Conservation (phyloP, 108 stramenopile genomes). For the Fragilariopsis cylindrus region DNA sequence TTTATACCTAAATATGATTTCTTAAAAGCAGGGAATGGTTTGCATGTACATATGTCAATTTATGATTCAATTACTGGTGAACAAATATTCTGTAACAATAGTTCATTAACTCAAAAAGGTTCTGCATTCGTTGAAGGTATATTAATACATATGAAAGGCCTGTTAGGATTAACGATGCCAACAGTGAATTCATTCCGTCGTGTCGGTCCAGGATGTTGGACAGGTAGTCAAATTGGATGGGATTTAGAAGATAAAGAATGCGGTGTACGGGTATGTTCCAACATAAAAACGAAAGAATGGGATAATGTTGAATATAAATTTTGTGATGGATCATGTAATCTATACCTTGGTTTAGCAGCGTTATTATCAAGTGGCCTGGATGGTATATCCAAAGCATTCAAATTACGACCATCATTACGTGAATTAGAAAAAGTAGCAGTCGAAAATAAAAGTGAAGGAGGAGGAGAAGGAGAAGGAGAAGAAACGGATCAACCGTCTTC, state of each 20-base stretch:
- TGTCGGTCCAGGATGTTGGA: conserved; percentile 84
- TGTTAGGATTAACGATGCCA: conserved; percentile 71
- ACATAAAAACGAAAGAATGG: conserved; percentile 37
- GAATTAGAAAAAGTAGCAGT: background rate
- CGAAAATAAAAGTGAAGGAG: background rate
- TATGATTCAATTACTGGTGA: conserved; percentile 28
- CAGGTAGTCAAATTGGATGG: conserved; percentile 69
- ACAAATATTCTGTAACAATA: conserved; percentile 39
- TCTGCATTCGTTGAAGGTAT: conserved; percentile 79
- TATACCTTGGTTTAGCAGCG: conserved; percentile 68
- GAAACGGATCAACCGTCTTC: background rate
- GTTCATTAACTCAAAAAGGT: conserved; percentile 38
- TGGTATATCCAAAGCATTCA: conserved; percentile 44
- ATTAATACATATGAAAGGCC: conserved; percentile 58
- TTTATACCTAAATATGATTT: conserved; percentile 74
- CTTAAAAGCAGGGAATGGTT: conserved; percentile 70
- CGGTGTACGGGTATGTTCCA: conserved; percentile 66
- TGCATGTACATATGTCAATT: conserved; percentile 79
- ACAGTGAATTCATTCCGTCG: conserved; percentile 74
- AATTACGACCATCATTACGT: conserved; percentile 44
- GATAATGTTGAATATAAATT: conserved; percentile 80
- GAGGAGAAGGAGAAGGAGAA: background rate
- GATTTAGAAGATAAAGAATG: conserved; percentile 77
- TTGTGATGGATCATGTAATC: conserved; percentile 64
- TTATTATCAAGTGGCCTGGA: conserved; percentile 67